Evolutionary conservation across 306 rosid genomes (phyloP).

Genomic region (Crotalaria pallida): DNA sequence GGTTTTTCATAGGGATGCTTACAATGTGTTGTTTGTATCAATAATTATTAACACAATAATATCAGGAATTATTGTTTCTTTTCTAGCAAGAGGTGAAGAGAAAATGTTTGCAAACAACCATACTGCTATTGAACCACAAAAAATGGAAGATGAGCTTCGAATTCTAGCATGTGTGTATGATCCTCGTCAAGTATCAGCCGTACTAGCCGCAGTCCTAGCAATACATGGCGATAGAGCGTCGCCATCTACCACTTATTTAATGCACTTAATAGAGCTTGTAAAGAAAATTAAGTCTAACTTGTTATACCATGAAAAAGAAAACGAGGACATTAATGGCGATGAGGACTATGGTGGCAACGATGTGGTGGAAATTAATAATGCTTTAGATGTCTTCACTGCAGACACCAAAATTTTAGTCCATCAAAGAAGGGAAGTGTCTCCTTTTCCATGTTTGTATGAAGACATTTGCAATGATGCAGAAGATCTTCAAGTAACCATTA

Average conservation of each 20-base stretch:
- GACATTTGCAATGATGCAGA: slow-evolving; percentile 80
- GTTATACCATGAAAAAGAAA: slow-evolving; percentile 73
- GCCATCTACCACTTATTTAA: slow-evolving; percentile 44
- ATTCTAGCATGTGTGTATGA: slow-evolving; percentile 69
- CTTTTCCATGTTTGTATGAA: slow-evolving; percentile 50
- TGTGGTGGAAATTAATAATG: slow-evolving; percentile 59
- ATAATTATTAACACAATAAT: slow-evolving; percentile 67
- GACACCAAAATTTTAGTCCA: slow-evolving; percentile 51
- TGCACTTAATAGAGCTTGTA: slow-evolving; percentile 76
- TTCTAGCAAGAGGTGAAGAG: slow-evolving; percentile 51
- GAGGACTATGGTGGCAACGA: slow-evolving; percentile 89
- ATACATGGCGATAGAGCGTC: slow-evolving; percentile 42
- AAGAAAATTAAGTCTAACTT: slow-evolving; percentile 50
- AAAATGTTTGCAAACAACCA: slow-evolving; percentile 48
- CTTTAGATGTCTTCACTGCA: slow-evolving; percentile 55
- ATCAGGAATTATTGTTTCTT: slow-evolving; percentile 75
- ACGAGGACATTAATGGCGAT: slow-evolving; percentile 60
- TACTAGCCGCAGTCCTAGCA: slow-evolving; percentile 51
- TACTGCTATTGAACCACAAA: slow-evolving; percentile 44
- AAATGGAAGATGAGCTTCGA: slow-evolving; percentile 50
- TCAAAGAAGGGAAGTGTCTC: slow-evolving; percentile 54
- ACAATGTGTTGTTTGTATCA: slow-evolving; percentile 58
- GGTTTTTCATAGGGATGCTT: slow-evolving; percentile 45
- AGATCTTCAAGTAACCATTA: slow-evolving; percentile 52
- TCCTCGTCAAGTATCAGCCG: slow-evolving; percentile 61